These are phyloP conservation scores for Mycosarcoma maydis DNA, from an alignment of 1,284 basidiomycete genomes.

Conservation along the genomic window DNA sequence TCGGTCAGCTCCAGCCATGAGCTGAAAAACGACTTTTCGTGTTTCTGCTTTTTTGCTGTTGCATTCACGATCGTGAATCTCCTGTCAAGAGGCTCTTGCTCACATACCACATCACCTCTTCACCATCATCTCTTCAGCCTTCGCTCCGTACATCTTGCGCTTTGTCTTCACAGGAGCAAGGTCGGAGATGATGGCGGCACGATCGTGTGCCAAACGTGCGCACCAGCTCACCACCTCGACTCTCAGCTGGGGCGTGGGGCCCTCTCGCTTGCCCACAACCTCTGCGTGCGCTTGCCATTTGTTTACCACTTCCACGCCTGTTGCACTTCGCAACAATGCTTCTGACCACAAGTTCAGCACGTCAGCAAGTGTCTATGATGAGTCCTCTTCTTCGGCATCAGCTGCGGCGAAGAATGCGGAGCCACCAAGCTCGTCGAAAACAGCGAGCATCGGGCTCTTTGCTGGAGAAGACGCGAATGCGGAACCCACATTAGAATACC, in stretches of 20 bases:
- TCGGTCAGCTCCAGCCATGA: not conserved
- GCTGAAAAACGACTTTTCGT: too few species aligned
- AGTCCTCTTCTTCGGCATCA: not conserved
- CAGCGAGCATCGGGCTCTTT: constrained; percentile 9
- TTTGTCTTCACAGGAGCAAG: not conserved
- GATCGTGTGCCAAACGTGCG: constrained; percentile 22
- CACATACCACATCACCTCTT: not conserved
- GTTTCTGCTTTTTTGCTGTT: constrained; percentile 9
- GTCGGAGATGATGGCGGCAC: constrained; percentile 15
- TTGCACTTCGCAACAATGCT: not conserved
- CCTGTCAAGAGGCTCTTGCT: constrained; percentile 2
- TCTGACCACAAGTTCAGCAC: constrained; percentile 11
- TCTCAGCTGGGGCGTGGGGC: constrained; percentile 20
- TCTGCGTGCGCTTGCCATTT: constrained; percentile 12
- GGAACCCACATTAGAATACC: constrained; percentile 37
- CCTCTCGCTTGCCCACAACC: constrained; percentile 20
- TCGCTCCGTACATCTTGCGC: too few species aligned
- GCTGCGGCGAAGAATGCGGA: not conserved
- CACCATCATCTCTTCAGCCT: too few species aligned
- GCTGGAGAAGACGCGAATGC: constrained; percentile 28
- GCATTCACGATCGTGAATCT: too few species aligned
- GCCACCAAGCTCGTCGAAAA: not conserved
- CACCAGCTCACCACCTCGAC: constrained; percentile 30
- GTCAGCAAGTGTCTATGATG: not conserved
- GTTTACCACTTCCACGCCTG: not conserved